phyloP scores from a whole-genome alignment of 495 filamentous ascomycete genomes.

The Talaromyces trachyspermus region DNA sequence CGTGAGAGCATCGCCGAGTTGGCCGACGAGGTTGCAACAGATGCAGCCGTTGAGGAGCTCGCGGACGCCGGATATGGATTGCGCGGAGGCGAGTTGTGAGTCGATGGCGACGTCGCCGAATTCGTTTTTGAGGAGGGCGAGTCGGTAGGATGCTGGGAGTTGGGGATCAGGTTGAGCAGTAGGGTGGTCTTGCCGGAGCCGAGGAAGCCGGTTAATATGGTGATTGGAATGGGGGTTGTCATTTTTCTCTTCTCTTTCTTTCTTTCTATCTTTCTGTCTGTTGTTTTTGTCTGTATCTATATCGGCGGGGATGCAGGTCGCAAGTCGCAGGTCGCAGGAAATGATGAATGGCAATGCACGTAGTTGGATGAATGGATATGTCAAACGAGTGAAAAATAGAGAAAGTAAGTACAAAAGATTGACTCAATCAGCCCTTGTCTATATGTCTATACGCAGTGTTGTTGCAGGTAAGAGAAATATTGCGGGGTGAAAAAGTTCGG shows the following conservation, averaged over 20 bases:
- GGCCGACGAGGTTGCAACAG: slow-evolving; percentile 95
- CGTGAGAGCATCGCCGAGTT: slow-evolving; percentile 70
- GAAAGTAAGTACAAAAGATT: too few relatives aligned
- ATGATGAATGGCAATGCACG: too few relatives aligned
- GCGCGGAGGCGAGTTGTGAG: slow-evolving; percentile 74
- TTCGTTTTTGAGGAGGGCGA: slow-evolving; percentile 97
- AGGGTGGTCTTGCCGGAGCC: slow-evolving; percentile 93
- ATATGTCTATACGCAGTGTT: too few relatives aligned
- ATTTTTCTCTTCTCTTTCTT: neutral
- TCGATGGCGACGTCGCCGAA: slow-evolving; percentile 93
- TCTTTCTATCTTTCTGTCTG: neutral
- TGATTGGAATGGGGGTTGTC: slow-evolving; percentile 64
- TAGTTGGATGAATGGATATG: too few relatives aligned
- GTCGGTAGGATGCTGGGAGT: slow-evolving; percentile 65
- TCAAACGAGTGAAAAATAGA: too few relatives aligned
- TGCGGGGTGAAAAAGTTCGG: too few relatives aligned
- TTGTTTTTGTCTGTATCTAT: neutral
- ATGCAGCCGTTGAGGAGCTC: slow-evolving; percentile 96
- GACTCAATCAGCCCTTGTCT: too few relatives aligned
- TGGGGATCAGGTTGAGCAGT: slow-evolving; percentile 82
- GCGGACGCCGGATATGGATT: slow-evolving; percentile 78
- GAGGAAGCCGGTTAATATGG: slow-evolving; percentile 90
- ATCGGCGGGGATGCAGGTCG: neutral
- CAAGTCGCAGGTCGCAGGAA: too few relatives aligned
- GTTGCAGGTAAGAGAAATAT: too few relatives aligned